Evolutionary conservation across 768 basidiomycete genomes (phyloP), one percentile per base, ranked within the genome.

Genomic region (Udeniomyces megalosporus): DNA sequence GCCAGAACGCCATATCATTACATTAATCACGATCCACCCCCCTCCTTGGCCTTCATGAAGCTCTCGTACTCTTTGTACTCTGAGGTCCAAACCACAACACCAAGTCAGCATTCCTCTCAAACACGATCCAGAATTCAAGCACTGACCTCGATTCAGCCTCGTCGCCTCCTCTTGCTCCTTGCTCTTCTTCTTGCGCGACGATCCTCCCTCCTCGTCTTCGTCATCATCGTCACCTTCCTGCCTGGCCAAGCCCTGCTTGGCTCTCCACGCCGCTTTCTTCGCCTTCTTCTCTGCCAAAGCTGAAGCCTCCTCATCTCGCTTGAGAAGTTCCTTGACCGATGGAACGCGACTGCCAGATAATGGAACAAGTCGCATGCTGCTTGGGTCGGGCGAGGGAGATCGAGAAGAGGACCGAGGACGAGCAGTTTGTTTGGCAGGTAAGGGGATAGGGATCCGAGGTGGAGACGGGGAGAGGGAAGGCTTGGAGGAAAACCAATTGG

Each of bases 291-390:
- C 87, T 60, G 83, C 80, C 15, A 77, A 77, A 62, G 80, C 79
- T 66, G 80, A 81, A 5, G 79, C 80, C 17, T 80, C 84, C 44
- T 81, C 77, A 66, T 90, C 86, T 77, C 85, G 80, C 6, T 83
- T 84, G 44, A 96, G 75, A 64, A 95, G 78, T 31, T 88, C 85
- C 55, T 81, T 80, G 71, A 93, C 86, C 17, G 87, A 89, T 35
- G 88, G 86, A 20, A 92, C 48, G 2, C 54, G 48, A n/a, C 54
- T 50, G 20, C 62, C 62, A 3, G 62, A 46, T 10, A 63, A 29
- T 4, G 49, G 49, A 7, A 58, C 56, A 11, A 63, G 48, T 5
- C 56, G 55, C 26, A 26, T 35, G 14, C 46, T 31, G 1, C 24
- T 31, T 38, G 61, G 24, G 34, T 45, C 29, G 42, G 62, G 62